Evolutionary conservation across 768 basidiomycete species (phyloP).

Genomic region (Agaricus blazei): DNA sequence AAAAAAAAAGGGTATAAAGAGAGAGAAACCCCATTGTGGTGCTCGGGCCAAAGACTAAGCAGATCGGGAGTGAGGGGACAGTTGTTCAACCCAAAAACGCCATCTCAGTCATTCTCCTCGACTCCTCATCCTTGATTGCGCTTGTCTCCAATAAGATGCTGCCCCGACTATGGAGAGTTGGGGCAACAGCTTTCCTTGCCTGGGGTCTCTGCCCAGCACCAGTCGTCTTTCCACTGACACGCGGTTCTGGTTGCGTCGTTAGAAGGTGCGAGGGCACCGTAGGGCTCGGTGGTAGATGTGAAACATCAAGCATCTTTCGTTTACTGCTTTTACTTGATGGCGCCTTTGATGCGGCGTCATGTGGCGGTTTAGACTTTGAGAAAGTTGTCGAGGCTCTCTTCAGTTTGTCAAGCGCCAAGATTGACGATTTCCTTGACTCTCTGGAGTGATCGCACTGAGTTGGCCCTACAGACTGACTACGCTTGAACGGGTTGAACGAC

Average conservation of each 20-base stretch:
- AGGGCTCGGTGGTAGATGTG: slow-evolving; percentile 36
- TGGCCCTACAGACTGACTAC: slow-evolving; percentile 17
- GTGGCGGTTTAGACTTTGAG: background rate
- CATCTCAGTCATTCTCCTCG: slow-evolving; percentile 63
- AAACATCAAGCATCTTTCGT: slow-evolving; percentile 21
- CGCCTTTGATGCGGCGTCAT: background rate
- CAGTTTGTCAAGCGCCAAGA: slow-evolving; percentile 23
- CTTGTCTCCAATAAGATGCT: slow-evolving; percentile 50
- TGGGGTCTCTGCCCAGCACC: background rate
- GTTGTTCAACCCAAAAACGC: slow-evolving; percentile 48
- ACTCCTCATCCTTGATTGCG: slow-evolving; percentile 63
- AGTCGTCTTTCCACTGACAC: background rate
- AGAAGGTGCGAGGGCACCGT: slow-evolving; percentile 17
- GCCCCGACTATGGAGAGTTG: slow-evolving; percentile 55
- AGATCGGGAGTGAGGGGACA: too few species aligned
- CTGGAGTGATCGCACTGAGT: slow-evolving; percentile 3
- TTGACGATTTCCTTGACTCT: slow-evolving; percentile 22
- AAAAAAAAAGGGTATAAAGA: background rate
- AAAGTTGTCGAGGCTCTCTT: slow-evolving; percentile 1
- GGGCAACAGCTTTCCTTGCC: slow-evolving; percentile 21
- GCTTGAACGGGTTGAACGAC: slow-evolving; percentile 34
- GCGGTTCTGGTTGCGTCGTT: background rate
- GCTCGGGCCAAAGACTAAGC: too few species aligned
- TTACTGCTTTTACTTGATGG: slow-evolving; percentile 9
- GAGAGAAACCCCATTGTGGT: background rate